phyloP scores from a whole-genome alignment of 805 yeast genomes.

The Hanseniaspora guilliermondii region DNA sequence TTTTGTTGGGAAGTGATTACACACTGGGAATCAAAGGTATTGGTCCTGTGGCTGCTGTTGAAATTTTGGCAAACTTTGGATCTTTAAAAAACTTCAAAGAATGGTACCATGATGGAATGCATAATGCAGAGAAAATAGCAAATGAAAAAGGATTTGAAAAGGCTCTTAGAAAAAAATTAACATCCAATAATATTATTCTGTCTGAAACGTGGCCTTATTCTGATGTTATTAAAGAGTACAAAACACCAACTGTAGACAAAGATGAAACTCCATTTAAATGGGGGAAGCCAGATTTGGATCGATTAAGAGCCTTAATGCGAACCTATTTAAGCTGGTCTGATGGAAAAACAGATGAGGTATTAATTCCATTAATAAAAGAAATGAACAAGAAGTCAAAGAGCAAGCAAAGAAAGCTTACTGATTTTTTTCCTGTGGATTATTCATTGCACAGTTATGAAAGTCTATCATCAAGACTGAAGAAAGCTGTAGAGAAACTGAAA shows the following conservation, averaged over 20 bases:
- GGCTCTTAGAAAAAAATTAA: slow-evolving; percentile 44
- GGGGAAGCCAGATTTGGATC: slow-evolving; percentile 83
- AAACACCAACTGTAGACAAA: slow-evolving; percentile 69
- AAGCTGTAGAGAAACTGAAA: slow-evolving; percentile 14
- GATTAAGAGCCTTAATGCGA: slow-evolving; percentile 56
- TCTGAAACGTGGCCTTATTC: slow-evolving; percentile 54
- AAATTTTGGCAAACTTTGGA: slow-evolving; percentile 74
- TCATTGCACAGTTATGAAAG: slow-evolving; percentile 1
- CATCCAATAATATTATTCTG: slow-evolving; percentile 42
- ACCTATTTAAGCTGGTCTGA: slow-evolving; percentile 69
- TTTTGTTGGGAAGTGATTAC: slow-evolving; percentile 84
- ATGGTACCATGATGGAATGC: slow-evolving; percentile 35
- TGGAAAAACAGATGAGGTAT: slow-evolving; percentile 62
- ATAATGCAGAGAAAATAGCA: slow-evolving; percentile 30
- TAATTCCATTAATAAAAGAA: slow-evolving; percentile 74
- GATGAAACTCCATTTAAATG: slow-evolving; percentile 70
- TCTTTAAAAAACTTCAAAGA: slow-evolving; percentile 29
- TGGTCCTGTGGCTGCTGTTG: slow-evolving; percentile 90
- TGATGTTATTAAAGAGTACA: slow-evolving; percentile 60
- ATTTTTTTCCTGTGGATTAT: slow-evolving; percentile 42
- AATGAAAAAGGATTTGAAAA: slow-evolving; percentile 40
- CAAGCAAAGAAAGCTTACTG: slow-evolving; percentile 48
- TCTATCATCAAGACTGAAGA: slow-evolving; percentile 54
- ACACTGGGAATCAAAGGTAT: slow-evolving; percentile 86
- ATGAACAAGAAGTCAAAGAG: slow-evolving; percentile 50